A percentile compares a stretch with the other conserved stretches of the same genome.
These are phyloP conservation scores for Saturnispora zaruensis DNA, from an alignment of 805 yeast species.

Conservation along the genomic window DNA sequence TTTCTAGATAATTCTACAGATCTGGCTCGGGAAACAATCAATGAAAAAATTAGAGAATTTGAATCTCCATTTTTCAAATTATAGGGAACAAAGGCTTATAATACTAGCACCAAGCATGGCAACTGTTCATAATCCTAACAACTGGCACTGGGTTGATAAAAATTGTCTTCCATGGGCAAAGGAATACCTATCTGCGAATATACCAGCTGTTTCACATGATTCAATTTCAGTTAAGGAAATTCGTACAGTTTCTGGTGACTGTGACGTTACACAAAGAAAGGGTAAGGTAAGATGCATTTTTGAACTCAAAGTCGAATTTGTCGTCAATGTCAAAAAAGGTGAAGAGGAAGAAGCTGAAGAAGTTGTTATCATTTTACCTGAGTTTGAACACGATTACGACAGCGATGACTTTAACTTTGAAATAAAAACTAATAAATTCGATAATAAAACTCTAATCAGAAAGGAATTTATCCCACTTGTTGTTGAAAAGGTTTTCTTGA, in stretches of 20 bases:
- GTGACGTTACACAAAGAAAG: constrained; percentile 78
- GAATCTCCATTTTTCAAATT: not conserved
- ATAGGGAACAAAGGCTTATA: not conserved
- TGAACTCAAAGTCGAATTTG: constrained; percentile 50
- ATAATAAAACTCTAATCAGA: constrained; percentile 32
- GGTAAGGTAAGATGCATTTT: constrained; percentile 72
- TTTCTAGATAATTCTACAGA: not conserved
- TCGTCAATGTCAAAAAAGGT: constrained; percentile 32
- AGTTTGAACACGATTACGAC: constrained; percentile 70
- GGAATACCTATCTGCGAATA: constrained; percentile 55
- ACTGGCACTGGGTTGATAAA: constrained; percentile 99
- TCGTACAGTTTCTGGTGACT: constrained; percentile 53
- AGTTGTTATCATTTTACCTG: constrained; percentile 48
- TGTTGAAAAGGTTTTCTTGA: constrained; percentile 34
- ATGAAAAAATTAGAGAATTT: not conserved
- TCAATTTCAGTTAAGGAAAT: constrained; percentile 33
- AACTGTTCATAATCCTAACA: constrained; percentile 83
- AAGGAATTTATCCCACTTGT: constrained; percentile 45
- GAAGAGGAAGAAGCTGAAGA: constrained; percentile 26
- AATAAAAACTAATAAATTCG: constrained; percentile 33
- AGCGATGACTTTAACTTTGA: constrained; percentile 54
- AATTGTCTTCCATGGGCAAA: constrained; percentile 91
- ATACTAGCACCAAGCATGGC: constrained; percentile 46
- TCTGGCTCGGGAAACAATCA: not conserved
- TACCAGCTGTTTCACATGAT: constrained; percentile 39